These are phyloP conservation scores for Curvularia verruculosa DNA, from an alignment of 2,329 filamentous ascomycete species.

Conservation along the genomic window DNA sequence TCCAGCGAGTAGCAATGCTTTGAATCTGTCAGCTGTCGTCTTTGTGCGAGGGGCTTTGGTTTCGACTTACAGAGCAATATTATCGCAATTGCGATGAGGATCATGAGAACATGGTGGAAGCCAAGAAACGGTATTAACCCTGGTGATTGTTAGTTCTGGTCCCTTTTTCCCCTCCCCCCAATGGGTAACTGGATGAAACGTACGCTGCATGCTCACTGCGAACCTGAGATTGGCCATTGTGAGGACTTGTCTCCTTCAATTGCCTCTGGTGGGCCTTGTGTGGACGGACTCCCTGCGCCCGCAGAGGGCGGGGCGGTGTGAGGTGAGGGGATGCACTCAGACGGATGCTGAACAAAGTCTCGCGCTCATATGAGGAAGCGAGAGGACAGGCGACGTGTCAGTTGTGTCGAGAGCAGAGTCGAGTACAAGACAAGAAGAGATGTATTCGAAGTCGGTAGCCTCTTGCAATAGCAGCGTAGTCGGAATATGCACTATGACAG, in stretches of 20 bases:
- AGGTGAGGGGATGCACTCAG: conserved; percentile 45
- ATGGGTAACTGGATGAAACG: conserved; percentile 22
- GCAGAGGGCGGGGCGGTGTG: conserved; percentile 48
- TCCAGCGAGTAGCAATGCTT: conserved; percentile 89
- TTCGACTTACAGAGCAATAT: conserved; percentile 86
- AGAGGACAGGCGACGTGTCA: conserved; percentile 30
- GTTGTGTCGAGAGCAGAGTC: conserved; percentile 27
- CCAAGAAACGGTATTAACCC: conserved; percentile 67
- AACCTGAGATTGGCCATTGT: conserved; percentile 58
- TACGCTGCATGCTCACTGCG: conserved; percentile 59
- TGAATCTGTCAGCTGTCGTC: conserved; percentile 24
- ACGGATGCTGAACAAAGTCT: conserved; percentile 19
- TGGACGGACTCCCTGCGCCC: conserved; percentile 49
- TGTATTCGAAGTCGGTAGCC: conserved; percentile 22
- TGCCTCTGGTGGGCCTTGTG: conserved; percentile 31
- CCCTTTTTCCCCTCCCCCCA: conserved; percentile 20
- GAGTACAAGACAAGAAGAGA: conserved; percentile 22
- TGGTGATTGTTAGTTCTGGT: conserved; percentile 41
- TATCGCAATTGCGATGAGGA: conserved; percentile 90
- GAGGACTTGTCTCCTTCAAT: conserved; percentile 33
- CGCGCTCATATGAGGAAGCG: conserved; percentile 22
- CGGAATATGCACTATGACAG: conserved; percentile 42
- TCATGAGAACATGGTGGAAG: conserved; percentile 92
- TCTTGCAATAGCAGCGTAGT: conserved; percentile 35
- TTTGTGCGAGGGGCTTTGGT: conserved; percentile 5